Conservation (phyloP, 306 rosid species). For the Inga oerstediana region DNA sequence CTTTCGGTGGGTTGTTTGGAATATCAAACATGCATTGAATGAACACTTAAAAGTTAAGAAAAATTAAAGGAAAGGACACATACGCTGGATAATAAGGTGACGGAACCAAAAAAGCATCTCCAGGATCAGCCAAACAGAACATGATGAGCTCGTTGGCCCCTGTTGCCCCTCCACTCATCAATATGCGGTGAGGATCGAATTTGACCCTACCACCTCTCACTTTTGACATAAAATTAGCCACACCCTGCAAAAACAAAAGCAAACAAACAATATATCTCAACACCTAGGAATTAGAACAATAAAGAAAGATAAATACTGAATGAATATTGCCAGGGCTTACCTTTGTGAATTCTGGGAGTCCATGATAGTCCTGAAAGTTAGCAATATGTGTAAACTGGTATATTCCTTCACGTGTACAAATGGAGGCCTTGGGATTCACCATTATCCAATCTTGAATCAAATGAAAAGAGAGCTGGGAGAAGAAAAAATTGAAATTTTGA, state of each 20-base stretch:
- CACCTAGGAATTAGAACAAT: background rate
- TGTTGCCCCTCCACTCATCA: conserved; percentile 97
- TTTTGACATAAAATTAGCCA: conserved; percentile 84
- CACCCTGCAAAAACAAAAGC: conserved; percentile 48
- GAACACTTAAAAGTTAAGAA: conserved; percentile 9
- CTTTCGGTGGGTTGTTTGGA: background rate
- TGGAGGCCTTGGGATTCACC: conserved; percentile 74
- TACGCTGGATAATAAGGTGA: conserved; percentile 96
- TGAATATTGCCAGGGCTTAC: conserved; percentile 36
- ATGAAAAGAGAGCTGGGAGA: conserved; percentile 62
- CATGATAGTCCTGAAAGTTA: conserved; percentile 87
- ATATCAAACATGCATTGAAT: conserved; percentile 39
- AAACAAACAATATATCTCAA: background rate
- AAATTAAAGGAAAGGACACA: conserved; percentile 26
- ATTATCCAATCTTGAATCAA: conserved; percentile 68
- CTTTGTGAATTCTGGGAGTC: conserved; percentile 67
- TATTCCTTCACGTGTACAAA: conserved; percentile 80
- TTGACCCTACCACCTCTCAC: conserved; percentile 77
- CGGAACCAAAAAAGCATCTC: conserved; percentile 88
- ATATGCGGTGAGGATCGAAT: conserved; percentile 70
- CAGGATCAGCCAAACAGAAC: conserved; percentile 87
- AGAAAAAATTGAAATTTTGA: background rate
- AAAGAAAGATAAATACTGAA: background rate
- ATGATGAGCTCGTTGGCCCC: conserved; percentile 84
- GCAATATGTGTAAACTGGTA: conserved; percentile 63